Evolutionary conservation across 352 stramenopile species (phyloP).

Genomic region (Pythium pyrilobum): DNA sequence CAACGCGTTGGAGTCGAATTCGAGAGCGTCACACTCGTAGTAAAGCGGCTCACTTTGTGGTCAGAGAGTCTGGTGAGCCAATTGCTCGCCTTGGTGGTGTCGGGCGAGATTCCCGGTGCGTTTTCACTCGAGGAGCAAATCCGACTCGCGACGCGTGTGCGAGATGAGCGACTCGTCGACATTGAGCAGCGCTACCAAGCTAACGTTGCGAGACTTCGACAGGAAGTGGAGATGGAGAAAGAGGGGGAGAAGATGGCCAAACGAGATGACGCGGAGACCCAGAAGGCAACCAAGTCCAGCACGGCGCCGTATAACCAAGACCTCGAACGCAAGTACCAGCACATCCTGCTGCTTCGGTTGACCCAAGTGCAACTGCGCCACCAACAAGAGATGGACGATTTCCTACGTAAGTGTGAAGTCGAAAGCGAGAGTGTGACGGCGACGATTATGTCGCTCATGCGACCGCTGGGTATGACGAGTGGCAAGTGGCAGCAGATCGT

Average conservation of each 20-base stretch:
- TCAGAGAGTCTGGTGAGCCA: conserved; percentile 31
- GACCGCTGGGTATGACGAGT: conserved; percentile 59
- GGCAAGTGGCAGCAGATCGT: conserved; percentile 67
- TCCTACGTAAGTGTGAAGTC: conserved; percentile 47
- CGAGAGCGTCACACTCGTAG: conserved; percentile 47
- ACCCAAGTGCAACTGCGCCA: conserved; percentile 40
- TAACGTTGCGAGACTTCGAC: conserved; percentile 27
- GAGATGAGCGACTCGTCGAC: conserved; percentile 55
- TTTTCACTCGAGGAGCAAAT: conserved; percentile 69
- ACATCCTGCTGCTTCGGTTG: conserved; percentile 20
- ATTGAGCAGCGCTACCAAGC: conserved; percentile 34
- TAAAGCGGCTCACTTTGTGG: conserved; percentile 44
- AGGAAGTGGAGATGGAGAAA: conserved; percentile 23
- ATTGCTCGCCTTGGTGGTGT: conserved; percentile 41
- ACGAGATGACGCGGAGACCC: background rate
- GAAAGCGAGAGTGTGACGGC: conserved; percentile 66
- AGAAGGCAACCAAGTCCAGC: conserved; percentile 12
- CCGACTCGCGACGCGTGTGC: conserved; percentile 45
- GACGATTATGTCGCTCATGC: conserved; percentile 73
- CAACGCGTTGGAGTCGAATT: conserved; percentile 47
- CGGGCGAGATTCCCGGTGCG: conserved; percentile 50
- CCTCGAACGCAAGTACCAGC: conserved; percentile 30
- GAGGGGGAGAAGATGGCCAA: conserved; percentile 28
- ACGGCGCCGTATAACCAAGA: conserved; percentile 33
- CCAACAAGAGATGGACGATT: conserved; percentile 62